Percentiles rank a stretch among this genome's conserved stretches.
Evolutionary conservation across 352 stramenopile genomes (phyloP).

Genomic region (Thalassiosira oceanica): DNA sequence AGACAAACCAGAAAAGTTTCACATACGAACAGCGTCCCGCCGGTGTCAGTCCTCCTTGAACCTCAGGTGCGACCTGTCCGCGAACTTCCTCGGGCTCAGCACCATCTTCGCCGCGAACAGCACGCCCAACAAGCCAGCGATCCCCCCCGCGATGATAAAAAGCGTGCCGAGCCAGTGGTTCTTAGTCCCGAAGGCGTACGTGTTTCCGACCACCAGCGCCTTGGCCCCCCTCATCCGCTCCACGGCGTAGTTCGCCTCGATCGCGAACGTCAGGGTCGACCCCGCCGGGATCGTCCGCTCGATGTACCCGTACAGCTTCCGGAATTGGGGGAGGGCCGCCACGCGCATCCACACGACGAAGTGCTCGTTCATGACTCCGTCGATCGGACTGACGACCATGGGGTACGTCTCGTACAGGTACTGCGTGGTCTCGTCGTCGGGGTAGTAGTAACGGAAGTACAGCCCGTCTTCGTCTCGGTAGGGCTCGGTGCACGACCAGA

Average conservation of each 20-base stretch:
- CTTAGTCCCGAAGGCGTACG: constrained; percentile 93
- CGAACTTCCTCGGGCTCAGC: constrained; percentile 91
- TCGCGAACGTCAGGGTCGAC: constrained; percentile 88
- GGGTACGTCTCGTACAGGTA: constrained; percentile 84
- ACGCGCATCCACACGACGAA: constrained; percentile 99
- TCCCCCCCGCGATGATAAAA: constrained; percentile 93
- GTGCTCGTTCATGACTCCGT: constrained; percentile 96
- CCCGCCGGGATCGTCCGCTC: constrained; percentile 87
- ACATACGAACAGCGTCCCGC: too few relatives aligned
- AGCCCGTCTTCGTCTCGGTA: constrained; percentile 55
- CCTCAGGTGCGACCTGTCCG: constrained; percentile 92
- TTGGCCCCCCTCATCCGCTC: constrained; percentile 94
- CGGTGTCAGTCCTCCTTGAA: constrained; percentile 91
- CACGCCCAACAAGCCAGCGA: constrained; percentile 91
- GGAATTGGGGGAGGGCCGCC: constrained; percentile 95
- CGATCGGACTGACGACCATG: constrained; percentile 79
- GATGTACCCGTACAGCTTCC: constrained; percentile 99
- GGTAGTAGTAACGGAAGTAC: constrained; percentile 82
- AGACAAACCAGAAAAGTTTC: too few relatives aligned
- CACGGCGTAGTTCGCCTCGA: constrained; percentile 96
- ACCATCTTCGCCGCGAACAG: constrained; percentile 96
- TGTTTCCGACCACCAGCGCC: constrained; percentile 94
- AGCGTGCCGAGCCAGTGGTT: constrained; percentile 94
- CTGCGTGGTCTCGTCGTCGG: constrained; percentile 76
- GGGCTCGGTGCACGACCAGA: constrained; percentile 53